A percentile compares a stretch with the other conserved stretches of the same genome.
Conservation (phyloP, 306 rosid genomes). For the Prosopis cineraria region DNA sequence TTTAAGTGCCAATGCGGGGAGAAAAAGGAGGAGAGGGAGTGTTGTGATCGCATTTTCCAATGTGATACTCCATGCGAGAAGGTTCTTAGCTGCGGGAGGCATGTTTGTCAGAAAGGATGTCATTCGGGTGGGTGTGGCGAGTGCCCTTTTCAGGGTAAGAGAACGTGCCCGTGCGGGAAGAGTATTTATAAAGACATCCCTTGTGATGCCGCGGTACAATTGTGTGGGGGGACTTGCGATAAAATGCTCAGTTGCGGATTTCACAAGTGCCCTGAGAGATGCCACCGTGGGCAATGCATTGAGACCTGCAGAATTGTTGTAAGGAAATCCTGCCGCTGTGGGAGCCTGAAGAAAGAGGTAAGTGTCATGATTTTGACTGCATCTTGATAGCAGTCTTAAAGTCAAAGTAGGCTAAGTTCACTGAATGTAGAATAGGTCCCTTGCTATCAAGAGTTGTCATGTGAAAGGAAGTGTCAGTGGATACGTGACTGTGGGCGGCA, state of each 20-base stretch:
- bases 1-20: conserved; percentile 71
- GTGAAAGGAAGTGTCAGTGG: conserved; percentile 91
- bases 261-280: conserved; percentile 87
- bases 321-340: conserved; percentile 77
- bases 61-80: conserved; percentile 65
- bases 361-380: conserved; percentile 35
- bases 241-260: conserved; percentile 71
- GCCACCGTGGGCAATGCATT: conserved; percentile 82
- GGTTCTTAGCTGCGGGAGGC: conserved; percentile 77
- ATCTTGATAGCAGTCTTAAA: conserved; percentile 4
- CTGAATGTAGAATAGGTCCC: conserved; percentile 83
- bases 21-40: conserved; percentile 70
- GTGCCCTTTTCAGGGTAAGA: conserved; percentile 83
- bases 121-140: conserved; percentile 77
- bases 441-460: conserved; percentile 87
- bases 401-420: conserved; percentile 37
- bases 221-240: conserved; percentile 85
- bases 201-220: conserved; percentile 70
- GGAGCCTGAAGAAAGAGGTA: conserved; percentile 93
- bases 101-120: conserved; percentile 73
- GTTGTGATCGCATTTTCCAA: conserved; percentile 65
- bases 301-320: conserved; percentile 81
- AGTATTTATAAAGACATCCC: conserved; percentile 73
- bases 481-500: conserved; percentile 87
- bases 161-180: conserved; percentile 89